Evolutionary conservation across 805 yeast genomes (phyloP).

Genomic region (Pichia nakasei): DNA sequence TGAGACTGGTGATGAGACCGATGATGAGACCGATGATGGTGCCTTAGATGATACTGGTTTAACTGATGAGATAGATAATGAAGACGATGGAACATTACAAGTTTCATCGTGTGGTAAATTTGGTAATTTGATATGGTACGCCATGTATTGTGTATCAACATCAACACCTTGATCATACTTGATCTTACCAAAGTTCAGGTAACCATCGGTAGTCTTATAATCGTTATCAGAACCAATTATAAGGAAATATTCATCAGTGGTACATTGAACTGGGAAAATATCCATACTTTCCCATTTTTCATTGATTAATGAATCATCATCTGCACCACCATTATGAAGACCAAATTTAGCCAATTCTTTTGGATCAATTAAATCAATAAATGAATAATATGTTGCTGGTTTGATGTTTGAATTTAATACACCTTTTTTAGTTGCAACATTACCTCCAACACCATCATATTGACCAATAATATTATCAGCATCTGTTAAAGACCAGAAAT

Average conservation of each 20-base stretch:
- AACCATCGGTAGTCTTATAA: conserved; percentile 25
- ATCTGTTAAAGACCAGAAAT: conserved; percentile 19
- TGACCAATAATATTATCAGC: conserved; percentile 24
- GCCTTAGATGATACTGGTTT: conserved; percentile 1
- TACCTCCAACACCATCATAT: conserved; percentile 22
- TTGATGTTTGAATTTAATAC: conserved; percentile 16
- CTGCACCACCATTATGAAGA: conserved; percentile 26
- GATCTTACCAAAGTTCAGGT: conserved; percentile 19
- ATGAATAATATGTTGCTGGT: conserved; percentile 21
- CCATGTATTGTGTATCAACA: conserved; percentile 25
- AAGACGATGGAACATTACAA: conserved; percentile 8
- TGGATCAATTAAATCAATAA: conserved; percentile 20
- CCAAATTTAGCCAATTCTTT: conserved; percentile 24
- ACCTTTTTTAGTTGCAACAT: conserved; percentile 22
- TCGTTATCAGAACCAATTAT: conserved; percentile 24
- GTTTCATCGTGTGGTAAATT: conserved; percentile 11
- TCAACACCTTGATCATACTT: conserved; percentile 21
- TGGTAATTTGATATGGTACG: conserved; percentile 24
- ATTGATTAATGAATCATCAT: conserved; percentile 19
- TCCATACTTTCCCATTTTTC: conserved; percentile 29
- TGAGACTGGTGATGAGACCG: conserved; percentile 1
- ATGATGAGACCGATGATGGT: conserved; percentile 2
- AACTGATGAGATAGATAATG: not conserved
- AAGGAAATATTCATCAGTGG: conserved; percentile 24
- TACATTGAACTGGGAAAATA: conserved; percentile 24